Evolutionary conservation across 495 filamentous ascomycete species (phyloP).

Genomic region (Penicillium coprophilum): DNA sequence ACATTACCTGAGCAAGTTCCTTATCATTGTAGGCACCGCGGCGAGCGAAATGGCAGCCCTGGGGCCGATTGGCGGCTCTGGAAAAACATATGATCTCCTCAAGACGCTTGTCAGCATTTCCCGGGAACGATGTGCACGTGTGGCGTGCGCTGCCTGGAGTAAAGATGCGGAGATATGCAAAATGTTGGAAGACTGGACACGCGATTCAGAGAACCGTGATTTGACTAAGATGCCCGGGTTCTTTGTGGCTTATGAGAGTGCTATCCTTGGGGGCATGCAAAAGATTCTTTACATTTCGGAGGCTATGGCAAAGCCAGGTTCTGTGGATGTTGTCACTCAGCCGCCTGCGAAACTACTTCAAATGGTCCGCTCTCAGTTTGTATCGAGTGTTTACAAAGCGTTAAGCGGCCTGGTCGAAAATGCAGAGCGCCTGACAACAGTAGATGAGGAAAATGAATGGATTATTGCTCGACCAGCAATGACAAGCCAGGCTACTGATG

Average conservation of each 20-base stretch:
- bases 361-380: constrained; percentile 83
- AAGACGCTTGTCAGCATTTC: constrained; percentile 70
- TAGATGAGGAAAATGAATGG: constrained; percentile 59
- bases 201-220: constrained; percentile 72
- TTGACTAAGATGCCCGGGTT: constrained; percentile 85
- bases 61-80: constrained; percentile 58
- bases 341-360: constrained; percentile 81
- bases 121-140: constrained; percentile 77
- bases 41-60: constrained; percentile 84
- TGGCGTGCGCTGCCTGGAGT: constrained; percentile 82
- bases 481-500: constrained; percentile 31
- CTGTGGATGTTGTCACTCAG: constrained; percentile 73
- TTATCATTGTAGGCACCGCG: constrained; percentile 76
- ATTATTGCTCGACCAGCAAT: constrained; percentile 31
- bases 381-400: constrained; percentile 86
- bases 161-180: constrained; percentile 87
- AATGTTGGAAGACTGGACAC: constrained; percentile 87
- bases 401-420: constrained; percentile 95
- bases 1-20: constrained; percentile 78
- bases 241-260: constrained; percentile 76
- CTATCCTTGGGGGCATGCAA: constrained; percentile 79
- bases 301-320: constrained; percentile 64
- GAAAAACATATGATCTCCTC: constrained; percentile 61
- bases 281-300: constrained; percentile 92
- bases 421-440: constrained; percentile 68